A percentile compares a stretch with the other conserved stretches of the same genome.
Evolutionary conservation across 2,329 filamentous ascomycete genomes (phyloP).

Genomic region (Paecilomyces niveus): DNA sequence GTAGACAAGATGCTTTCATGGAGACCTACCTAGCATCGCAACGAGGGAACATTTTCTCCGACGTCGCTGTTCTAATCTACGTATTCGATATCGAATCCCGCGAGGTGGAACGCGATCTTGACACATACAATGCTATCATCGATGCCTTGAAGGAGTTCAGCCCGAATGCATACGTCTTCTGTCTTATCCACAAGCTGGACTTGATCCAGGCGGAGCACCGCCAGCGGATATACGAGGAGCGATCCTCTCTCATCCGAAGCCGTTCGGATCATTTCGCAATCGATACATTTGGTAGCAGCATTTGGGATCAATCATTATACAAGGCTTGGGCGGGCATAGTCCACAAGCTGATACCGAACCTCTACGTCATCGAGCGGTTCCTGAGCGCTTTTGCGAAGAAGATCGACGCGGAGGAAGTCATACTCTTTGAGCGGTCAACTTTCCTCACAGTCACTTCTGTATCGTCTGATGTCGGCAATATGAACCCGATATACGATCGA

Average conservation of each 20-base stretch:
- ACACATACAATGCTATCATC: slow-evolving; percentile 87
- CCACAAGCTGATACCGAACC: slow-evolving; percentile 93
- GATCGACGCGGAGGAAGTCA: slow-evolving; percentile 86
- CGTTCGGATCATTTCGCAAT: slow-evolving; percentile 68
- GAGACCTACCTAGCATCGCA: slow-evolving; percentile 97
- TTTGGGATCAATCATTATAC: slow-evolving; percentile 98
- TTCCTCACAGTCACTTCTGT: slow-evolving; percentile 95
- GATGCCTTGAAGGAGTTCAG: slow-evolving; percentile 82
- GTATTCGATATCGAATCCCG: slow-evolving; percentile 98
- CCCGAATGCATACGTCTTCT: slow-evolving; percentile 74
- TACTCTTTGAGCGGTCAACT: slow-evolving; percentile 90
- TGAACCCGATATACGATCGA: slow-evolving; percentile 85
- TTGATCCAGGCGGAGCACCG: slow-evolving; percentile 75
- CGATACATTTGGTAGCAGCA: slow-evolving; percentile 88
- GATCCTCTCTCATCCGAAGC: slow-evolving; percentile 66
- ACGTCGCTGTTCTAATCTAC: slow-evolving; percentile 95
- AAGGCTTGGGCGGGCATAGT: slow-evolving; percentile 98
- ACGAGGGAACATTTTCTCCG: slow-evolving; percentile 91
- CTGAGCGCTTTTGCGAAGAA: slow-evolving; percentile 74
- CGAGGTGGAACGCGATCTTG: slow-evolving; percentile 86
- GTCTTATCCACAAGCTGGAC: slow-evolving; percentile 98
- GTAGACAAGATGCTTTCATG: slow-evolving; percentile 92
- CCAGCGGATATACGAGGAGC: slow-evolving; percentile 76
- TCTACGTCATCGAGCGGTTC: slow-evolving; percentile 79
- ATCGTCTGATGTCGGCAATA: slow-evolving; percentile 63